Base-by-base conservation (phyloP, 2,329 filamentous ascomycete genomes). In the Aspergillus clavatus region DNA sequence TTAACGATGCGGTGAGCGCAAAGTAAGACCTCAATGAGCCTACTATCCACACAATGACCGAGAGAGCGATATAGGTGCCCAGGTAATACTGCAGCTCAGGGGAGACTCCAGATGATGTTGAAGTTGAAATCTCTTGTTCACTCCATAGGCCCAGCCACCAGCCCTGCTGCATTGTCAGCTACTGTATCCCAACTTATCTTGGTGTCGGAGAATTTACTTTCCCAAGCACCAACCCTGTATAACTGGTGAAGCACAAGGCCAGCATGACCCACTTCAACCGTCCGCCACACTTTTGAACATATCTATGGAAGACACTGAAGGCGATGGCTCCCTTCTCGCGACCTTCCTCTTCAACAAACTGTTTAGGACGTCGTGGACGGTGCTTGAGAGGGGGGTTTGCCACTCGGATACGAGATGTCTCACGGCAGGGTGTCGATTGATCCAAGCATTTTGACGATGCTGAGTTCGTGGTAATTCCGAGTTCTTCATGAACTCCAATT, bases 1-100 rank as follows among this genome's bases (percentile, higher is more conserved):
- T 76, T 55, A 88, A 74, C 21, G 84, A 84, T 41, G 83, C 81
- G 14, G 29, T 33, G 29, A 33, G 29, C 18, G 29, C n/a, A 33
- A 33, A 8, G 14, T 33, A 33, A 16, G 29, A 33, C 29, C 29
- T 33, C 29, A 33, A 33, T 10, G 29, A 33, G 29, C 29, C 29
- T 33, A 33, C 29, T 33, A 33, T 33, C 29, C 29, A 33, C 14
- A 33, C 29, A 18, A 33, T 18, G 29, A 16, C 14, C 29, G 29
- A 33, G n/a, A 33, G 29, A 16, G 14, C 29, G 29, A 33, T 18
- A 8, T 33, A 33, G 14, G 18, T 16, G 12, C 29, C 29, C 18
- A 33, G 29, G 29, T 33, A 33, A 16, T 8, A 18, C n/a, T 10
- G 29, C 18, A 33, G 29, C 29, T 33, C 29, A 33, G 14, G 14